Conservation (phyloP, 2,329 filamentous ascomycete species). For the Alternaria metachromatica region DNA sequence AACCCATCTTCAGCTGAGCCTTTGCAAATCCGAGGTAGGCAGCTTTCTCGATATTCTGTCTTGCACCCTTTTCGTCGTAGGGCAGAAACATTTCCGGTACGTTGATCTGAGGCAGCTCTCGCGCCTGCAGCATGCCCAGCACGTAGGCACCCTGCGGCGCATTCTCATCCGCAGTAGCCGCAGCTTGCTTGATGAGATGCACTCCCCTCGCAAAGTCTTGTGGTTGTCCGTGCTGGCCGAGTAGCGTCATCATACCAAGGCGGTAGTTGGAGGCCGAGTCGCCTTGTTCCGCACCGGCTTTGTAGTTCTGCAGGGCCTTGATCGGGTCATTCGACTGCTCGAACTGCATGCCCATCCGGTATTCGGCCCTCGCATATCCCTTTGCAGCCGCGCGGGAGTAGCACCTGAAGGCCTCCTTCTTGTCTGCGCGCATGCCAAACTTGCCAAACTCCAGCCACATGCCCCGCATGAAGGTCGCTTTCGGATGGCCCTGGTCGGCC, state of each 20-base stretch:
- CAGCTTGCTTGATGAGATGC: constrained; percentile 81
- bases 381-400: constrained; percentile 87
- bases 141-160: constrained; percentile 95
- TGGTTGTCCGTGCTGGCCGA: constrained; percentile 89
- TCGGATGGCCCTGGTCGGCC: constrained; percentile 88
- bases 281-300: constrained; percentile 75
- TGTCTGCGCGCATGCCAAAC: constrained; percentile 88
- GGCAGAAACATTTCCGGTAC: constrained; percentile 76
- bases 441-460: constrained; percentile 99
- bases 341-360: constrained; percentile 97
- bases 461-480: constrained; percentile 90
- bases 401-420: constrained; percentile 88
- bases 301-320: constrained; percentile 91
- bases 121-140: constrained; percentile 90
- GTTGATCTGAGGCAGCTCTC: constrained; percentile 88
- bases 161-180: constrained; percentile 91
- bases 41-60: constrained; percentile 92
- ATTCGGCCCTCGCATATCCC: constrained; percentile 87
- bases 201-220: constrained; percentile 81
- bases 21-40: constrained; percentile 96
- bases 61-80: constrained; percentile 74
- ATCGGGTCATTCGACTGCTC: constrained; percentile 92
- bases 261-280: constrained; percentile 90
- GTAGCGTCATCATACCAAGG: constrained; percentile 94
- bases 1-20: constrained; percentile 95